Evolutionary conservation across 2,329 filamentous ascomycete genomes (phyloP).

Genomic region (Tolypocladium album): DNA sequence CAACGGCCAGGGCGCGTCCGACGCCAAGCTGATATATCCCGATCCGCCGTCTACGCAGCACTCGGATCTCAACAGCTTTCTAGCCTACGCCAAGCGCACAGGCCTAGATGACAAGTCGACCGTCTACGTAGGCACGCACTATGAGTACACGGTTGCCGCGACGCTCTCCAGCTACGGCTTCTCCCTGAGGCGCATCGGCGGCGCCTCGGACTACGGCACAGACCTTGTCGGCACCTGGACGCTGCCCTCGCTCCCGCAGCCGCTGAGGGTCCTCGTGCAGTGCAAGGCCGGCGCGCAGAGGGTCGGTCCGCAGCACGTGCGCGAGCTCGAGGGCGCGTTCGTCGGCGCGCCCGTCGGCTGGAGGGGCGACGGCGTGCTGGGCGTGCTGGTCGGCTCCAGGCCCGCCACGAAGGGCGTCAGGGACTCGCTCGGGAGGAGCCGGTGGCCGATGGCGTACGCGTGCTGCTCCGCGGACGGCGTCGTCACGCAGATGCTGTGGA

Average conservation of each 20-base stretch:
- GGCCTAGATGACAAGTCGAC: slow-evolving; percentile 45
- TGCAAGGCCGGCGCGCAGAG: slow-evolving; percentile 54
- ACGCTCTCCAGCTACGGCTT: slow-evolving; percentile 53
- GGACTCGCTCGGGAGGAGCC: slow-evolving; percentile 56
- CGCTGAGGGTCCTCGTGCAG: slow-evolving; percentile 45
- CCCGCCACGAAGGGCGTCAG: slow-evolving; percentile 70
- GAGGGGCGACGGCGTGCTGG: slow-evolving; percentile 55
- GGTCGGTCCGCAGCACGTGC: slow-evolving; percentile 47
- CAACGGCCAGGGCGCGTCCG: neutral
- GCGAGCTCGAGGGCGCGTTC: slow-evolving; percentile 76
- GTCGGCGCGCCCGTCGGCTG: slow-evolving; percentile 63
- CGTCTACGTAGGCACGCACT: slow-evolving; percentile 62
- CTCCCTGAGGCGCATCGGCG: slow-evolving; percentile 52
- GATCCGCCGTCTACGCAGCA: slow-evolving; percentile 41
- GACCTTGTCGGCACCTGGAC: slow-evolving; percentile 65
- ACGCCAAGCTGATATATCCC: slow-evolving; percentile 25
- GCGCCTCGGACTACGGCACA: slow-evolving; percentile 58
- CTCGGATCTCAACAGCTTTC: slow-evolving; percentile 52
- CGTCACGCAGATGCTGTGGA: slow-evolving; percentile 64
- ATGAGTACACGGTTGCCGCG: slow-evolving; percentile 58
- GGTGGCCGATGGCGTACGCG: slow-evolving; percentile 62
- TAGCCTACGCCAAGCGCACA: slow-evolving; percentile 48
- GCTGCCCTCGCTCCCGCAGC: slow-evolving; percentile 27
- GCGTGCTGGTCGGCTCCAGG: slow-evolving; percentile 56
- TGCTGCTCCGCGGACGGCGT: slow-evolving; percentile 47